Percentiles rank a stretch among this genome's conserved stretches.
Conservation (phyloP, 1,284 basidiomycete genomes). For the Schizophyllum amplum region DNA sequence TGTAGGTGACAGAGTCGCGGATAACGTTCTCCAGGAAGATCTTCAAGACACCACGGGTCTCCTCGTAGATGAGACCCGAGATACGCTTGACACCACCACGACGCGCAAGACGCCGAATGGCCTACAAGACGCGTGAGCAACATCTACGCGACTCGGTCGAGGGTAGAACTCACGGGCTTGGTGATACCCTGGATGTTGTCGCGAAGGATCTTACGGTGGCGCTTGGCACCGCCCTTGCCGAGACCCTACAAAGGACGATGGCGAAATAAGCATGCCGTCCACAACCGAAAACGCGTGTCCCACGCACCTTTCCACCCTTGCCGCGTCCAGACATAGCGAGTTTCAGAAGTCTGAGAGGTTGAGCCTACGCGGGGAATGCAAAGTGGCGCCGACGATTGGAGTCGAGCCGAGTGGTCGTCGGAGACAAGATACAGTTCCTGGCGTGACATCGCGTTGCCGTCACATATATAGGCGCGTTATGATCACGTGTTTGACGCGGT, state of each 20-base stretch:
- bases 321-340: constrained; percentile 34
- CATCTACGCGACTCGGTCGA: background rate
- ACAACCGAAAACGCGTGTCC: background rate
- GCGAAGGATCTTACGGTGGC: constrained; percentile 65
- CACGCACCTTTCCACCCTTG: constrained; percentile 33
- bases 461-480: background rate
- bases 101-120: constrained; percentile 80
- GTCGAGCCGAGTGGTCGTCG: background rate
- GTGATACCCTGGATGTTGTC: constrained; percentile 60
- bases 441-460: background rate
- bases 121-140: constrained; percentile 26
- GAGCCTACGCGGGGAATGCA: background rate
- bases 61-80: constrained; percentile 77
- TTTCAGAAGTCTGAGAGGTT: background rate
- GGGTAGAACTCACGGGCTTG: constrained; percentile 7
- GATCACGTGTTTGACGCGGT: background rate
- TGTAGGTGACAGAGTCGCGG: constrained; percentile 86
- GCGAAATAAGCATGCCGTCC: constrained; percentile 1
- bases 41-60: constrained; percentile 80
- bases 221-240: constrained; percentile 69
- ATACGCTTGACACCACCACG: constrained; percentile 83
- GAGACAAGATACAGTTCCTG: background rate
- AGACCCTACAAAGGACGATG: constrained; percentile 30
- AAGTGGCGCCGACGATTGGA: background rate
- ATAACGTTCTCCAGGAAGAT: constrained; percentile 77